phyloP scores from a whole-genome alignment of 2,329 filamentous ascomycete genomes.

The Hortaea werneckii region DNA sequence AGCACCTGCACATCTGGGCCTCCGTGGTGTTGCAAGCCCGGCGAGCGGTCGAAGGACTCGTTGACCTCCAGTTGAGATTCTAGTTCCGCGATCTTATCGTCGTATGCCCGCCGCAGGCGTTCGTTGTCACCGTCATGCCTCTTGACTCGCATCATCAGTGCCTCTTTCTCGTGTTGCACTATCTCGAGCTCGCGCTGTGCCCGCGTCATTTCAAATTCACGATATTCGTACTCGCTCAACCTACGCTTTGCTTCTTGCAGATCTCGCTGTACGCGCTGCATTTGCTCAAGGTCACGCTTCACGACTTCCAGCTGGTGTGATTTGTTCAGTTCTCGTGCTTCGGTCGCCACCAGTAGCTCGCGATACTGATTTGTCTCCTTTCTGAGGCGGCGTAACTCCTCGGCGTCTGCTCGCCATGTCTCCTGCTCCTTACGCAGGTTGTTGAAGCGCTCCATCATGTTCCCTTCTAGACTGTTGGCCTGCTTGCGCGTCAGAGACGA shows the following conservation, averaged over 20 bases:
- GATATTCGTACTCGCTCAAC: constrained; percentile 54
- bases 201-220: constrained; percentile 49
- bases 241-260: constrained; percentile 51
- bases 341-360: constrained; percentile 52
- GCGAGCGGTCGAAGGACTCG: constrained; percentile 1
- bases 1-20: constrained; percentile 22
- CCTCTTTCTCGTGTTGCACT: constrained; percentile 49
- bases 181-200: constrained; percentile 49
- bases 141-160: constrained; percentile 48
- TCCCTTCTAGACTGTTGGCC: constrained; percentile 62
- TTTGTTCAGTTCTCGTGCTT: constrained; percentile 56
- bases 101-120: constrained; percentile 37
- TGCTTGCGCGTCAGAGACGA: constrained; percentile 44
- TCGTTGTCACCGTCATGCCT: constrained; percentile 42
- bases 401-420: constrained; percentile 41
- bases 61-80: constrained; percentile 22
- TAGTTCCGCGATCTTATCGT: constrained; percentile 39
- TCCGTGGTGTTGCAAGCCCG: background rate
- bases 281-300: constrained; percentile 50
- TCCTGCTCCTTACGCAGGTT: constrained; percentile 25
- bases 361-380: constrained; percentile 54
- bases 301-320: constrained; percentile 55
- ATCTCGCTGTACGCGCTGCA: constrained; percentile 50
- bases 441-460: constrained; percentile 21
- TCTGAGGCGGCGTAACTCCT: constrained; percentile 47